Conservation (phyloP, 1,284 basidiomycete genomes). For the Mycena sp. region DNA sequence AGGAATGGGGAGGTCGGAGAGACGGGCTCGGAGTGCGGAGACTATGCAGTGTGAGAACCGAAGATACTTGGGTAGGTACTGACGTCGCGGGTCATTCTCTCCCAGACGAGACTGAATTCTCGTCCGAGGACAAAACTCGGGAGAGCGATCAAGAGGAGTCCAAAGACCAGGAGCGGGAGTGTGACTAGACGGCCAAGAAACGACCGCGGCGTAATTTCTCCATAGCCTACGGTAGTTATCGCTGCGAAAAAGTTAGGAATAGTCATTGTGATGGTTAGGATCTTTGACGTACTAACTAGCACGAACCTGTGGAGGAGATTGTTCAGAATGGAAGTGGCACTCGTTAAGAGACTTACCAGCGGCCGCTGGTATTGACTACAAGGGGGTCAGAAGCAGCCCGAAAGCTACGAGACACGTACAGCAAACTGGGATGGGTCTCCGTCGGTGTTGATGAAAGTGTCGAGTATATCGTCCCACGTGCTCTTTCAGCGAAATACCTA, state of each 20-base stretch:
- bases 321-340: not conserved
- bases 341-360: slow-evolving; percentile 46
- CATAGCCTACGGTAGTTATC: slow-evolving; percentile 88
- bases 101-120: slow-evolving; percentile 90
- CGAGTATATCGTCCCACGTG: slow-evolving; percentile 83
- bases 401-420: slow-evolving; percentile 44
- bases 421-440: slow-evolving; percentile 84
- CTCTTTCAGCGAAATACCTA: slow-evolving; percentile 89
- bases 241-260: too few relatives aligned
- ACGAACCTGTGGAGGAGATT: slow-evolving; percentile 48
- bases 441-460: slow-evolving; percentile 84
- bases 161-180: slow-evolving; percentile 85
- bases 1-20: slow-evolving; percentile 34
- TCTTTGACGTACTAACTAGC: slow-evolving; percentile 56
- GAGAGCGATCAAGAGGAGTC: slow-evolving; percentile 85
- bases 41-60: not conserved
- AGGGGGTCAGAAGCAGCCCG: not conserved
- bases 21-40: slow-evolving; percentile 31
- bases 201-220: slow-evolving; percentile 86
- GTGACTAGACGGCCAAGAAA: slow-evolving; percentile 86
- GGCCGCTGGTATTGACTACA: slow-evolving; percentile 78
- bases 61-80: slow-evolving; percentile 36
- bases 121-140: slow-evolving; percentile 90
- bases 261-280: not conserved
- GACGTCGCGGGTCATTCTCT: slow-evolving; percentile 70